Conservation (phyloP, 2,329 filamentous ascomycete species). For the Phialophora verrucosa region DNA sequence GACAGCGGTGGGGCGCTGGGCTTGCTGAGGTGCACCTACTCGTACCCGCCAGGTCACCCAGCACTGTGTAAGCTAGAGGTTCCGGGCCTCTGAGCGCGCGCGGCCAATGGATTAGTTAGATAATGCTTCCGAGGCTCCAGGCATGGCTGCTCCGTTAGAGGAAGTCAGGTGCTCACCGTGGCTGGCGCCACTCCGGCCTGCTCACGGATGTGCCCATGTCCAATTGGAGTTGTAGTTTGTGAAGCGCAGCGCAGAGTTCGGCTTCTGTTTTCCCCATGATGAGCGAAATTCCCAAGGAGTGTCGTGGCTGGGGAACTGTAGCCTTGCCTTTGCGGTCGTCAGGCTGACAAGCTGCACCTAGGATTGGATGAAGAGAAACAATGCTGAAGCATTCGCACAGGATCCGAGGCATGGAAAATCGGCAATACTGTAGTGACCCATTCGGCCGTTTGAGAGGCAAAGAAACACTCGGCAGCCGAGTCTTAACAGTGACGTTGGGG, state of each 20-base stretch:
- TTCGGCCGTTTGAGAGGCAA: conserved; percentile 4
- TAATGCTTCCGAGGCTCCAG: not conserved
- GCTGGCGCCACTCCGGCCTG: not conserved
- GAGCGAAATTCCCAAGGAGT: not conserved
- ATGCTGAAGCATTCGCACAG: not conserved
- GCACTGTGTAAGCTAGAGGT: not conserved
- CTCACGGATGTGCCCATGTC: not conserved
- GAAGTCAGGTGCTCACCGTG: not conserved
- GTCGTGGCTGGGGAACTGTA: not conserved
- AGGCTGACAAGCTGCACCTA: not conserved
- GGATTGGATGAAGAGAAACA: not conserved
- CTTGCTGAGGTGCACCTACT: not conserved
- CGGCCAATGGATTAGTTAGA: not conserved
- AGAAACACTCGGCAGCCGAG: not conserved
- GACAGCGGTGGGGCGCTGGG: not conserved
- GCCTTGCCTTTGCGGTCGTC: not conserved
- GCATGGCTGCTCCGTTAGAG: not conserved
- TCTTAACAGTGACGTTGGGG: not conserved
- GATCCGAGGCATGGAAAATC: not conserved
- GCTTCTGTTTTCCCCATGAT: not conserved
- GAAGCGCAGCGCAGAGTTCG: not conserved
- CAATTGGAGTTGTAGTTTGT: not conserved
- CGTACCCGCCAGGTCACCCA: not conserved
- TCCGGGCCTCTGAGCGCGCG: not conserved
- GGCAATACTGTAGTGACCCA: not conserved